These are phyloP conservation scores for Paraphoma chrysanthemicola DNA, from an alignment of 2,329 filamentous ascomycete genomes.

Conservation along the genomic window DNA sequence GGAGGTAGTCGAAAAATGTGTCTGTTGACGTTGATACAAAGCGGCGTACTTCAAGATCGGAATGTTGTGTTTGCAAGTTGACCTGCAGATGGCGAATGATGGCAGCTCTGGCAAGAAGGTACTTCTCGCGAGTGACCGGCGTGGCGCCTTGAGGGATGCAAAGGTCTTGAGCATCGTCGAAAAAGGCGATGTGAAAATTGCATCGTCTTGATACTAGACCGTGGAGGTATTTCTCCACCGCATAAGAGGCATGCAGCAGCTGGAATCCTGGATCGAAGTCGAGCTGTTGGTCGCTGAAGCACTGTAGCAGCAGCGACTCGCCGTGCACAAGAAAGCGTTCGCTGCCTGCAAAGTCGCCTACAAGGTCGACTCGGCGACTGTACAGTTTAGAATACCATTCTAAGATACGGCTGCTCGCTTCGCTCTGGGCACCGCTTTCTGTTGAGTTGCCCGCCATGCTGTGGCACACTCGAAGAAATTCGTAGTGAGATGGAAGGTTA, in stretches of 20 bases:
- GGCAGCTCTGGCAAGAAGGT: constrained; percentile 66
- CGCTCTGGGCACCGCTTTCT: constrained; percentile 16
- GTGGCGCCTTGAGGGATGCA: constrained; percentile 60
- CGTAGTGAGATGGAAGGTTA: constrained; percentile 3
- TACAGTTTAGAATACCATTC: constrained; percentile 45
- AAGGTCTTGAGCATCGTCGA: constrained; percentile 62
- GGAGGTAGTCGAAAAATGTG: constrained; percentile 64
- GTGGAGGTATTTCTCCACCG: constrained; percentile 70
- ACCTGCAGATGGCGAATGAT: constrained; percentile 69
- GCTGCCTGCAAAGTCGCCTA: constrained; percentile 77
- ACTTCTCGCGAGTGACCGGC: constrained; percentile 55
- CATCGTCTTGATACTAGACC: constrained; percentile 69
- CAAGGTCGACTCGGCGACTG: constrained; percentile 56
- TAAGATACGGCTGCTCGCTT: constrained; percentile 30
- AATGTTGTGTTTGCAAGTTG: constrained; percentile 50
- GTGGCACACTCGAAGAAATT: constrained; percentile 1
- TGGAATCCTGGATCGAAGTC: constrained; percentile 73
- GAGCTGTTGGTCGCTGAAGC: constrained; percentile 67
- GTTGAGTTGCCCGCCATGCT: constrained; percentile 28
- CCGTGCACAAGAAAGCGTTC: constrained; percentile 77
- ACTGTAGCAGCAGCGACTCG: constrained; percentile 72
- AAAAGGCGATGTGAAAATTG: constrained; percentile 75
- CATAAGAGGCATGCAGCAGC: constrained; percentile 73
- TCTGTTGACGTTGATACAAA: constrained; percentile 58
- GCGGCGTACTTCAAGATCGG: constrained; percentile 53